Conservation (phyloP, 140 eudicot species). For the Cichorium intybus region DNA sequence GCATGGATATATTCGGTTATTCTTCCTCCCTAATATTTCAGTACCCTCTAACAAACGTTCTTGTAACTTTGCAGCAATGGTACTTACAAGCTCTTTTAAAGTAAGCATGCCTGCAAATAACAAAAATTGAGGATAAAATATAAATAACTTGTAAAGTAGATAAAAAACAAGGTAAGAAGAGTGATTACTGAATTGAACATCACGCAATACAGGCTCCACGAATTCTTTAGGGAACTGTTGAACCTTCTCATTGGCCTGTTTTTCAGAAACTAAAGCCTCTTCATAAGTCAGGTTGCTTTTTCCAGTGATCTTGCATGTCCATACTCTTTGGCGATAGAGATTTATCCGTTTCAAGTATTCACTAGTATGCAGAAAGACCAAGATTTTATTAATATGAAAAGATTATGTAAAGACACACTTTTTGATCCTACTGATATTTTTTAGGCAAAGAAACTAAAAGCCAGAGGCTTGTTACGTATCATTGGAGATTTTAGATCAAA, state of each 20-base stretch:
- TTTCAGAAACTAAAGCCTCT: slow-evolving; percentile 84
- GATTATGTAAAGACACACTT: neutral
- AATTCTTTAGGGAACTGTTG: slow-evolving; percentile 74
- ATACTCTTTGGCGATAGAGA: slow-evolving; percentile 68
- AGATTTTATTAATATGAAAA: neutral
- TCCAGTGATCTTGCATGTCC: slow-evolving; percentile 89
- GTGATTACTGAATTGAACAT: slow-evolving; percentile 76
- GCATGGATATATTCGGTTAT: slow-evolving; percentile 67
- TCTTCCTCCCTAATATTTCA: slow-evolving; percentile 71
- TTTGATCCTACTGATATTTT: neutral
- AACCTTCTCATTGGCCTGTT: slow-evolving; percentile 61
- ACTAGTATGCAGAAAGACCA: slow-evolving; percentile 31
- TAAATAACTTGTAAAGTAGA: neutral
- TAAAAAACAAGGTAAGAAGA: neutral
- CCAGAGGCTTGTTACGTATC: neutral
- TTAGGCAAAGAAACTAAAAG: neutral
- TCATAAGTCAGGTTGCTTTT: slow-evolving; percentile 84
- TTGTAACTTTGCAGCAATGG: slow-evolving; percentile 59
- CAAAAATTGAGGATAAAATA: neutral
- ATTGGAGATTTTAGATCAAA: neutral
- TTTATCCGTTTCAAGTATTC: slow-evolving; percentile 80
- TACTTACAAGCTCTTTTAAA: slow-evolving; percentile 60
- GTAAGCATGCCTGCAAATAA: slow-evolving; percentile 71
- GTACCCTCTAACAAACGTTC: slow-evolving; percentile 68
- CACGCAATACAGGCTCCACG: slow-evolving; percentile 67